Evolutionary conservation across 169 alveolate genomes (phyloP).

Genomic region (Plasmodium knowlesi): DNA sequence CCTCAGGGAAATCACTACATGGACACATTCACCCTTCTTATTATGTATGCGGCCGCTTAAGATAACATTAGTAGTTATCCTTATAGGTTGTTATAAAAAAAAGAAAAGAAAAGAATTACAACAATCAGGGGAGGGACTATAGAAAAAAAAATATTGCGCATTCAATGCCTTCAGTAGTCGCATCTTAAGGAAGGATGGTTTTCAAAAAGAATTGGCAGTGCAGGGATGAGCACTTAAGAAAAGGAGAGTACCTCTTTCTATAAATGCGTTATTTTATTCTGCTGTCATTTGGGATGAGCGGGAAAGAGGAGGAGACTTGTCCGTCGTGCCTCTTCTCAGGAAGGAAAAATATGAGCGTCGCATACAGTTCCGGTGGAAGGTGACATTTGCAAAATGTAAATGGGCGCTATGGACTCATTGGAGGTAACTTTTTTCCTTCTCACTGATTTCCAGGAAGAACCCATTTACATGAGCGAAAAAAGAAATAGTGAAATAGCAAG

Average conservation of each 20-base stretch:
- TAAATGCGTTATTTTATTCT: neutral
- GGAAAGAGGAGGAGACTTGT: neutral
- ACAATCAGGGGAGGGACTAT: neutral
- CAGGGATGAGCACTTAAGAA: neutral
- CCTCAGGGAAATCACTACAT: neutral
- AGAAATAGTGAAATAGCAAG: neutral
- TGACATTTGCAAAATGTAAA: neutral
- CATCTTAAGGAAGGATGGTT: neutral
- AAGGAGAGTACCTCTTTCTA: neutral
- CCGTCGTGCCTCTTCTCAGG: neutral
- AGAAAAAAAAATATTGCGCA: neutral
- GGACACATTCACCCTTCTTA: neutral
- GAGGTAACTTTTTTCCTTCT: neutral
- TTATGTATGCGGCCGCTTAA: neutral
- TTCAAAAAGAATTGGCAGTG: neutral
- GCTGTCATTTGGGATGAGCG: neutral
- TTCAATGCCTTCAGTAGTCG: neutral
- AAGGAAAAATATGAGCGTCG: neutral
- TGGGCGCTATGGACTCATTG: neutral
- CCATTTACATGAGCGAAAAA: neutral
- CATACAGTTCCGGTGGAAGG: neutral
- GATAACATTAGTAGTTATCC: neutral
- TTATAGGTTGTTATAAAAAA: neutral
- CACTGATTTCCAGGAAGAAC: neutral
- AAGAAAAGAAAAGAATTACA: too few species aligned